Evolutionary conservation across 192 early-diverging fungal species (phyloP).

Genomic region (Chytriomyces hyalinus): DNA sequence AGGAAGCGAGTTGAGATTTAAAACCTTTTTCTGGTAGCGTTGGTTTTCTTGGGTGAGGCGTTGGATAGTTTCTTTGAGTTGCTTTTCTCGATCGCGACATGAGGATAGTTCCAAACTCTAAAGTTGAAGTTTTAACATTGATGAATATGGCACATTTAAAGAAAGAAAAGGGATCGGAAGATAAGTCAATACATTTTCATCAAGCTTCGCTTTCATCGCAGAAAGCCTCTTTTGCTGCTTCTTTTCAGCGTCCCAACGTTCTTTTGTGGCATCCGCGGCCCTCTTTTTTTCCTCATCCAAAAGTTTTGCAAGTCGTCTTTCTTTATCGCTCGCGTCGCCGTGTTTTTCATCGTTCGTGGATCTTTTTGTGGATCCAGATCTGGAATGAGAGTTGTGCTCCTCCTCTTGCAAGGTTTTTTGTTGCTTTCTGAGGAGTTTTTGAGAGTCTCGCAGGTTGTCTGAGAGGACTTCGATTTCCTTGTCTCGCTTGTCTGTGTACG

Average conservation of each 20-base stretch:
- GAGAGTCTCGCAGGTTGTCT: slow-evolving; percentile 13
- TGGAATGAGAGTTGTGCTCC: slow-evolving; percentile 5
- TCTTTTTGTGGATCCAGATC: slow-evolving; percentile 3
- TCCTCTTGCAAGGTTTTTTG: slow-evolving; percentile 3
- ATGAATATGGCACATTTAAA: too few relatives aligned
- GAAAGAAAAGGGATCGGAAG: neutral
- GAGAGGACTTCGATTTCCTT: slow-evolving; percentile 23
- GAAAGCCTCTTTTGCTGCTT: slow-evolving; percentile 36
- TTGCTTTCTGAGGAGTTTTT: slow-evolving; percentile 17
- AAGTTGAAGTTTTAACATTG: neutral
- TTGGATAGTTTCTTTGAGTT: slow-evolving; percentile 20
- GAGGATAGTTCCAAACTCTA: slow-evolving; percentile 14
- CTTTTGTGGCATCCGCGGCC: slow-evolving; percentile 20
- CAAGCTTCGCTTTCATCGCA: slow-evolving; percentile 40
- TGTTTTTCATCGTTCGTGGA: neutral
- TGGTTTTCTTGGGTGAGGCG: slow-evolving; percentile 10
- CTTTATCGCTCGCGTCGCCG: slow-evolving; percentile 8
- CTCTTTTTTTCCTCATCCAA: slow-evolving; percentile 21
- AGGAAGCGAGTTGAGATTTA: slow-evolving; percentile 2
- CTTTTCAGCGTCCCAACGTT: slow-evolving; percentile 50
- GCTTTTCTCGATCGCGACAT: neutral
- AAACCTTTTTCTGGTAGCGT: slow-evolving; percentile 8
- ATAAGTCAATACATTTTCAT: slow-evolving; percentile 26
- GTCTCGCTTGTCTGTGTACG: slow-evolving; percentile 18
- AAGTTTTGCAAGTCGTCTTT: slow-evolving; percentile 12